Percentiles rank a stretch among this genome's conserved stretches.
Evolutionary conservation across 345 rosid species (phyloP).

Genomic region (Salix udensis): DNA sequence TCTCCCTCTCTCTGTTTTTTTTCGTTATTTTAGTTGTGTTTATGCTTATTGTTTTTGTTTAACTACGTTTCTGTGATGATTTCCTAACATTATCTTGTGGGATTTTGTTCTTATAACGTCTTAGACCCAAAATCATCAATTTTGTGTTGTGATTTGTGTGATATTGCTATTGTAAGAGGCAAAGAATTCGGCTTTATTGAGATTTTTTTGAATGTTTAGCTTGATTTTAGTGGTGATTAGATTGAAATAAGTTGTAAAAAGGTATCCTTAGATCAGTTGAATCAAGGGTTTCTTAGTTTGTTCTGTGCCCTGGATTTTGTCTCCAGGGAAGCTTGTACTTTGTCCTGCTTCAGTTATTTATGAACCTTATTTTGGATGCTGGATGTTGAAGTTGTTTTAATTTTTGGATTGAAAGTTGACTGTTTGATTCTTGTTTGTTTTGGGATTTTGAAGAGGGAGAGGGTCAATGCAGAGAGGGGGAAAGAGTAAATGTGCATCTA

Average conservation of each 20-base stretch:
- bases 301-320: not conserved
- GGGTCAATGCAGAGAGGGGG: conserved; percentile 36
- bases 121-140: not conserved
- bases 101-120: not conserved
- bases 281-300: not conserved
- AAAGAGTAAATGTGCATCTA: conserved; percentile 47
- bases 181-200: not conserved
- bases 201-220: not conserved
- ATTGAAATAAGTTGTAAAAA: not conserved
- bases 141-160: not conserved
- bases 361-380: not conserved
- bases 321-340: not conserved
- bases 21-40: not conserved
- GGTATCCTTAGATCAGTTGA: not conserved
- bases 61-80: not conserved
- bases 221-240: not conserved
- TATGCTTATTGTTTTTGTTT: not conserved
- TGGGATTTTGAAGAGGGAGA: not conserved
- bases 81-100: not conserved
- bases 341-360: not conserved
- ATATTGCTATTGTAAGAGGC: not conserved
- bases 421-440: not conserved
- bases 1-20: not conserved
- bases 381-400: not conserved
- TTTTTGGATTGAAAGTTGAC: not conserved